Evolutionary conservation across 2,329 filamentous ascomycete species (phyloP), one percentile per base, ranked within the genome.

Genomic region (Pseudogymnoascus sp.): DNA sequence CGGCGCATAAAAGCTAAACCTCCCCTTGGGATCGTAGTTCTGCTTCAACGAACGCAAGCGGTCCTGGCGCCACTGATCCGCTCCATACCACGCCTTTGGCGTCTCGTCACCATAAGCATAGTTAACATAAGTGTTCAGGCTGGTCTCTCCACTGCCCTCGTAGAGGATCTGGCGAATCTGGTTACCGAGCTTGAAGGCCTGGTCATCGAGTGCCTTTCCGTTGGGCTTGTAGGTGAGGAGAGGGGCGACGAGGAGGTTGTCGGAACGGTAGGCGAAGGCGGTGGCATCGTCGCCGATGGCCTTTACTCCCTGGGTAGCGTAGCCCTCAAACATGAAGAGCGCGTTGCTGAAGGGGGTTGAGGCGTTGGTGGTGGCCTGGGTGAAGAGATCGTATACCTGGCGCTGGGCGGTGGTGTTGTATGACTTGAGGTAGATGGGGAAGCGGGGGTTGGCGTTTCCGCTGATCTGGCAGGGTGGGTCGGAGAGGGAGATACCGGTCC

Each of bases 321-420:
- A 85, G 2, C 80, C 80, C 69, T 86, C 83, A 63, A 85, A 81
- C 77, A 85, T 79, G 73, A 84, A 81, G 51, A 83, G 73, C 1
- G 78, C 78, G 67, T 74, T 68, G n/a, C 72, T 65, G 68, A 75
- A 76, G 25, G 69, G 71, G 34, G 70, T 69, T 13, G 66, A 54
- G 37, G 64, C 68, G n/a, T 67, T 71, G 39, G 69, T 70, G 5
- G 71, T 69, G 16, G 61, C 6, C 67, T 63, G 4, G 51, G 67
- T 69, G 69, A 77, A 79, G 14, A 71, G 64, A n/a, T 75, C 69
- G 68, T 75, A 75, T 0, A 64, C 69, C 19, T 37, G n/a, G 6
- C 39, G 21, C 39, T 67, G 65, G 16, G 69, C 68, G 1, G 57
- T 51, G 36, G 61, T 14, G 64, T 70, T 68, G 64, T 71, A 71